A percentile compares a stretch with the other conserved stretches of the same genome.
Conservation (phyloP, 495 filamentous ascomycete genomes). For the Rhypophila decipiens region DNA sequence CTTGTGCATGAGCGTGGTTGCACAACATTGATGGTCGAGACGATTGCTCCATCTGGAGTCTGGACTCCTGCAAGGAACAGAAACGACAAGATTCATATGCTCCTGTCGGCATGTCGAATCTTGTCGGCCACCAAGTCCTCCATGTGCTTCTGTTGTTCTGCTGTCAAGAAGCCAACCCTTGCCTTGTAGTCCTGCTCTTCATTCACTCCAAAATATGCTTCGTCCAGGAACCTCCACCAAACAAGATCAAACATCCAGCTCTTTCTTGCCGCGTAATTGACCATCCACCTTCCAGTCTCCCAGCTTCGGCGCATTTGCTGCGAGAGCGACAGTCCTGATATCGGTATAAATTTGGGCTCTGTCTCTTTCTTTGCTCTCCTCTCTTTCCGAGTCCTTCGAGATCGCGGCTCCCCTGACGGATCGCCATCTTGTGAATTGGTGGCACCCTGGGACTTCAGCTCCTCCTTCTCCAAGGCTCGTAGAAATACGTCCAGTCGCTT, state of each 20-base stretch:
- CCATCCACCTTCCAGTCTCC: constrained; percentile 22
- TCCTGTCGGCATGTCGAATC: too few species aligned
- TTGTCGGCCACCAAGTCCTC: not conserved
- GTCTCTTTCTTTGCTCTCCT: too few species aligned
- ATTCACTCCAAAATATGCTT: constrained; percentile 13
- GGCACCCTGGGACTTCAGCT: not conserved
- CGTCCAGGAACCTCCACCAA: constrained; percentile 20
- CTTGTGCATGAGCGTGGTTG: too few species aligned
- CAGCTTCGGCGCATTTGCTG: constrained; percentile 14
- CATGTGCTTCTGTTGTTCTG: not conserved
- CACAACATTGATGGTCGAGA: too few species aligned
- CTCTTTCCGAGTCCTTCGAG: too few species aligned
- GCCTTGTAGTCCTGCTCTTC: not conserved
- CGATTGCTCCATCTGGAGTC: too few species aligned
- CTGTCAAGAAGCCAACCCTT: not conserved
- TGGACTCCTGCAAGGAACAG: too few species aligned
- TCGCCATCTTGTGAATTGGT: not conserved
- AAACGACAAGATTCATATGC: too few species aligned
- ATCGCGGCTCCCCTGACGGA: too few species aligned
- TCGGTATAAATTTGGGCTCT: too few species aligned
- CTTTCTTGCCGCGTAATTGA: constrained; percentile 24
- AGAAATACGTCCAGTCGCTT: not conserved
- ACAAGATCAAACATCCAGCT: constrained; percentile 25
- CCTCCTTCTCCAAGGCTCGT: not conserved
- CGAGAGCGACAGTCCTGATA: not conserved